Base-by-base conservation (phyloP, 2,329 filamentous ascomycete genomes). In the Truncatella angustata region DNA sequence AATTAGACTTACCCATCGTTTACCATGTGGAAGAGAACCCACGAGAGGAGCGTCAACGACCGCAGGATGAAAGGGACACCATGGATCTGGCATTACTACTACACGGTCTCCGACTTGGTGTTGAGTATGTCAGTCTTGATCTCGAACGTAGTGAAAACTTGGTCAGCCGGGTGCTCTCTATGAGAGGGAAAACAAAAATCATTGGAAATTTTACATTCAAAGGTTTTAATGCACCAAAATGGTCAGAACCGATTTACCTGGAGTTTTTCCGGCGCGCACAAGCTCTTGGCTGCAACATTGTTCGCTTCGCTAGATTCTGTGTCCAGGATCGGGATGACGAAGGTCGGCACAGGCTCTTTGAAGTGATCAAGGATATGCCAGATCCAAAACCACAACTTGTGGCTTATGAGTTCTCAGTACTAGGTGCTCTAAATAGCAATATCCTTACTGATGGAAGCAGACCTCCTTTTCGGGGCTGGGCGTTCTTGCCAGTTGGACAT, bases 61-160 rank as follows among this genome's bases (percentile, higher is more conserved):
- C 67, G 2, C 57, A 61, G 3, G 68, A 70, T 11, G 73, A 76
- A 54, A 70, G 66, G 51, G 65, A 73, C 49, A 47, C 64, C 5
- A 65, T 73, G 49, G 86, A 87, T 59, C 66, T 82, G 12, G 74
- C 79, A 50, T 69, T 88, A 24, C 72, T 87, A 20, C 75, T 81
- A 36, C 82, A 87, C 55, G 86, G 85, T 4, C 69, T 88, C 20
- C 80, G 85, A 12, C 74, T 89, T 40, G 84, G 80, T 1, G 83
- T 86, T 2, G 85, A 88, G 49, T 89, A 84, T 58, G 61, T 85
- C 48, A 83, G 81, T 30, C 69, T 89, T 4, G 84, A 89, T 62
- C 67, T 90, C 14, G 78, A 81, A 30, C 74, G 83, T 32, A 77
- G 73, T 35, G 73, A 81, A 43, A 66, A 69, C 0, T 60, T 78